Evolutionary conservation across 192 early-diverging fungal species (phyloP), one percentile per base, ranked within the genome.

Genomic region (Coemansia sp.): DNA sequence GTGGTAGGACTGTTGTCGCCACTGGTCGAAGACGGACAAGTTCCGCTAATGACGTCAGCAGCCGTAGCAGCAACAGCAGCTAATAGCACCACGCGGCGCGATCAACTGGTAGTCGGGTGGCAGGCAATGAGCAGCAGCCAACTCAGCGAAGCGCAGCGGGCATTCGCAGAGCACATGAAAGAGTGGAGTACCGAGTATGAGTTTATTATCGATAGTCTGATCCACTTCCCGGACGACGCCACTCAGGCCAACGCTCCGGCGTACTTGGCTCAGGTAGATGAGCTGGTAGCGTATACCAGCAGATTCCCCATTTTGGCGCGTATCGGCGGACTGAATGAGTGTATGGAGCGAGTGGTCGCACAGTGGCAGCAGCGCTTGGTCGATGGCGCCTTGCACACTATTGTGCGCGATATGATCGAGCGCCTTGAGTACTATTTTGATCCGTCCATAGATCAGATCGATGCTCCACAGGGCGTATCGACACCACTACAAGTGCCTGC

Each of bases 341-440:
- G 74, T 19, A 52, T 81, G 5, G 21, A 73, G 11, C 73, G 74
- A 1, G 64, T 76, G 9, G 78, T 66, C 7, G 44, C 58, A 13
- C 57, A 64, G n/a, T 81, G 78, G 78, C 78, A 81, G 26, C 55
- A 65, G 53, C 74, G 66, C 9, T 46, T 81, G 67, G 53, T 81
- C 0, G 78, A 81, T 9, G 64, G 67, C 8, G 70, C 70, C 7
- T 38, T 81, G 42, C 74, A 75, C 10, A 46, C 49, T 6, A 72
- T 81, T 57, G 61, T 81, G 17, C 66, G 78, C 11, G 78, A 81
- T 55, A 70, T 81, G 78, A 57, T 75, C 3, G 78, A 81, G 67
- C 70, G 78, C 4, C 64, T 81, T 21, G 78, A 81, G 64, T 81
- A 75, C 60, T 81, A 81, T 37, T 81, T 81, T 62, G 78, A 81